Evolutionary conservation across 2,329 filamentous ascomycete genomes (phyloP), one percentile per base, ranked within the genome.

Genomic region (Gaeumannomyces sp.): DNA sequence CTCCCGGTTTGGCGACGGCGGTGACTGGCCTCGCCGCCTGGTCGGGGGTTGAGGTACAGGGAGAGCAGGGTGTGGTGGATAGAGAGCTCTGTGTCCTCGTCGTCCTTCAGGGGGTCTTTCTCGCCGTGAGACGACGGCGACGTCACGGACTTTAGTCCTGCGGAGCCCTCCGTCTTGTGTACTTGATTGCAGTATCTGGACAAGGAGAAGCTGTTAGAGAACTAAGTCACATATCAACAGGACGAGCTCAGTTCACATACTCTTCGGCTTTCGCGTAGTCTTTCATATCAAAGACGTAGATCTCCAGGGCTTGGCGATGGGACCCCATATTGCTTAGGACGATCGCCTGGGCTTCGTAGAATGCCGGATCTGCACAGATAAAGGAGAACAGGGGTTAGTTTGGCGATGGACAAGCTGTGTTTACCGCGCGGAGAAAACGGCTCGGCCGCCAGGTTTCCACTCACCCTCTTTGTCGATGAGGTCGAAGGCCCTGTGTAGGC

Each of bases 261-360:
- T 97, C 92, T 83, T 99, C 95, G 38, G 95, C 95, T 76, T 97
- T 98, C 16, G 79, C 80, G 68, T 91, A 94, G 74, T 97, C 89
- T 69, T 90, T 81, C 75, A 99, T 85, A 75, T 94, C 95, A 78
- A 97, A 99, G 33, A 98, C 94, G 74, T 97, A 99, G 63, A 99
- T 97, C 73, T 95, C 90, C n/a, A 99, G 80, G 0, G 95, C 95
- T 76, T 98, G 93, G 73, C 92, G 93, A 78, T 99, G 93, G 71
- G 94, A 90, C 8, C 92, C 92, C 91, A 98, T 97, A 70, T 95
- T 96, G 76, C 92, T 93, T 56, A 98, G 85, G 27, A 98, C 89
- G 59, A 98, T 89, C 8, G 95, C 95, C 67, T 94, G 88, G 2
- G 92, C 88, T 74, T 98, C 94, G 75, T 90, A 96, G 72, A 97